These are phyloP conservation scores for Xerocomus spinulosus DNA, from an alignment of 768 basidiomycete species.

Conservation along the genomic window DNA sequence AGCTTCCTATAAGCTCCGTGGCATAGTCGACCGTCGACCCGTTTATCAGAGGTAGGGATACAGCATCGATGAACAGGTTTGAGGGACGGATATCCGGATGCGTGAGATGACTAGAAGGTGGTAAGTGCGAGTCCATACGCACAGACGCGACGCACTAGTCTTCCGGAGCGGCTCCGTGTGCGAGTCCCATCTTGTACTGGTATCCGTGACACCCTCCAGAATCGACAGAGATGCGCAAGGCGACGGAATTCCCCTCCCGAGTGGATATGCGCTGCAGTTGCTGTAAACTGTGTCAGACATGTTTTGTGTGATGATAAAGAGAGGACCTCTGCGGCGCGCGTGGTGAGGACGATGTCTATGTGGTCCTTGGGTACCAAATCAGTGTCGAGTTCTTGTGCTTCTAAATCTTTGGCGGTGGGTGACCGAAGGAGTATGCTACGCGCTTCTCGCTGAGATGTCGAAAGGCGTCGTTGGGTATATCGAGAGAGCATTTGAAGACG, in stretches of 20 bases:
- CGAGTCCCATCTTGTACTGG: conserved; percentile 88
- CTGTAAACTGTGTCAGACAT: conserved; percentile 34
- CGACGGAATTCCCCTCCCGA: conserved; percentile 60
- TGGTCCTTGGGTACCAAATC: conserved; percentile 52
- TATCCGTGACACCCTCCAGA: conserved; percentile 97
- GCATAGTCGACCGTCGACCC: conserved; percentile 87
- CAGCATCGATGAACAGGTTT: conserved; percentile 75
- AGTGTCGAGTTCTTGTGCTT: conserved; percentile 57
- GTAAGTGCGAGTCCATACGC: background rate
- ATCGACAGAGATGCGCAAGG: conserved; percentile 82
- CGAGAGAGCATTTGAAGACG: no score
- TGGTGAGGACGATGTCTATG: conserved; percentile 57
- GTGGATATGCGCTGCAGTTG: conserved; percentile 69
- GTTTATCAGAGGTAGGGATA: conserved; percentile 76
- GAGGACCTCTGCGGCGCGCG: conserved; percentile 67
- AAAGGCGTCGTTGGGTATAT: no score
- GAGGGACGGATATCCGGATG: conserved; percentile 66
- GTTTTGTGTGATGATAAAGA: conserved; percentile 7
- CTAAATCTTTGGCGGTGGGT: conserved; percentile 50
- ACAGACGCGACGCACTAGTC: conserved; percentile 66
- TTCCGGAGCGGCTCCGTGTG: conserved; percentile 53
- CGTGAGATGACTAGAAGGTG: conserved; percentile 50
- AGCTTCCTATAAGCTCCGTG: conserved; percentile 91
- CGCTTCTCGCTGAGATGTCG: conserved; percentile 38
- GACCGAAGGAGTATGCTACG: conserved; percentile 44